Base-by-base conservation (phyloP, 2,329 filamentous ascomycete species). In the Xylaria polymorpha region DNA sequence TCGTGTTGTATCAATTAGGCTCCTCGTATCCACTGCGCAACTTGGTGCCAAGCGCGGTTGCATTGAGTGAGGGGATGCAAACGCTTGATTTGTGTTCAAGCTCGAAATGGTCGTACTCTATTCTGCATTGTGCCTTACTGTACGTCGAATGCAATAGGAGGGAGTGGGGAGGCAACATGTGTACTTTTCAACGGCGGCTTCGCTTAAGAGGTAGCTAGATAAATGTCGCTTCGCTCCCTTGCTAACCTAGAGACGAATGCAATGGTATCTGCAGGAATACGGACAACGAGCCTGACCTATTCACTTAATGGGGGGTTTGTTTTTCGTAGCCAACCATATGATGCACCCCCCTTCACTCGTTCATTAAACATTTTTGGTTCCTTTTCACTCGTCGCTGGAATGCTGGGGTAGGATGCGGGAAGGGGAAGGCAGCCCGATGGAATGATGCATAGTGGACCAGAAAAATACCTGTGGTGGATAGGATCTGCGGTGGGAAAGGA, bases 401-500 rank as follows among this genome's bases (percentile, higher is more conserved):
- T 48, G 41, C 15, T 65, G 56, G 61, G 67, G 73, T 71, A 69
- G 64, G 61, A 71, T 74, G 71, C 72, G 68, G 71, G 66, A 70
- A 71, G 72, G 70, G 71, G 66, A 70, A 71, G 72, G 70, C 64
- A 72, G 71, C 68, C 64, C 71, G 71, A 75, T 69, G 70, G 70
- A 70, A 74, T 68, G 50, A 72, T 68, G 61, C 62, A 64, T 64
- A 63, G 70, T 75, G 74, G 73, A 74, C 75, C 74, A 71, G 65
- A 68, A 63, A 72, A 69, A 69, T 65, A 64, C 67, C 69, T 71
- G 69, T 66, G 73, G 73, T 74, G 73, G 76, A 74, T 74, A 73
- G 74, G 75, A 76, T 77, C 75, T 73, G 73, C 75, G 71, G 61
- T 66, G 69, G 75, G 71, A 76, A 73, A 72, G 72, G 72, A 71